phyloP scores from a whole-genome alignment of 2,329 filamentous ascomycete genomes.

The Trichoderma sp. region DNA sequence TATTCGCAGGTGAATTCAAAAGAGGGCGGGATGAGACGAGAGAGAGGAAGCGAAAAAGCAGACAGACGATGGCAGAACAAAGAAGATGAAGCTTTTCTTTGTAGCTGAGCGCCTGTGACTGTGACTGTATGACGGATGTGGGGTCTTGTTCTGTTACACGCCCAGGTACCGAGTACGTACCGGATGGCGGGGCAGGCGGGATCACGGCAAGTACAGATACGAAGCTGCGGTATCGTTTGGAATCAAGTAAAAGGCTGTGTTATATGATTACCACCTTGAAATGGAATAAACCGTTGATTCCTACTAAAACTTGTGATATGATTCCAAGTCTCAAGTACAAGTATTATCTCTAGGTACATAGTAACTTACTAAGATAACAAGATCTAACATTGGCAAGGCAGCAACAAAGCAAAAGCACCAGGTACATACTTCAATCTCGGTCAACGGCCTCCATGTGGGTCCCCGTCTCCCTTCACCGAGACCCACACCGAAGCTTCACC shows the following conservation, averaged over 20 bases:
- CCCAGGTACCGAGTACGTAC: neutral
- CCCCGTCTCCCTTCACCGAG: neutral
- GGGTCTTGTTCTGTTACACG: neutral
- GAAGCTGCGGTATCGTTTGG: neutral
- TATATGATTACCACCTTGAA: too few species aligned
- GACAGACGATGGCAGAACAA: neutral
- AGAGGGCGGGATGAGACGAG: neutral
- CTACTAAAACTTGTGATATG: neutral
- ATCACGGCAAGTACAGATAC: neutral
- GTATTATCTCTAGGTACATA: too few species aligned
- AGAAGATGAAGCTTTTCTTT: neutral
- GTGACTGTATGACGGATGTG: slow-evolving; percentile 9
- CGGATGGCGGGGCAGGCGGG: neutral
- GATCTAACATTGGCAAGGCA: neutral
- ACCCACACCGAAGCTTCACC: slow-evolving; percentile 17
- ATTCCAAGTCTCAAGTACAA: neutral
- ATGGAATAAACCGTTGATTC: too few species aligned
- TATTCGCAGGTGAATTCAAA: neutral
- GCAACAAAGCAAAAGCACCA: neutral
- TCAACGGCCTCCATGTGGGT: neutral
- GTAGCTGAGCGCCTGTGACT: neutral
- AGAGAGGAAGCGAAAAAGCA: neutral
- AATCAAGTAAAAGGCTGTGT: neutral
- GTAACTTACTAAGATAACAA: neutral
- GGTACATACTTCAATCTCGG: neutral